Base-by-base conservation (phyloP, 139 green algal genomes). In the Chlamydomonas sphaeroides region DNA sequence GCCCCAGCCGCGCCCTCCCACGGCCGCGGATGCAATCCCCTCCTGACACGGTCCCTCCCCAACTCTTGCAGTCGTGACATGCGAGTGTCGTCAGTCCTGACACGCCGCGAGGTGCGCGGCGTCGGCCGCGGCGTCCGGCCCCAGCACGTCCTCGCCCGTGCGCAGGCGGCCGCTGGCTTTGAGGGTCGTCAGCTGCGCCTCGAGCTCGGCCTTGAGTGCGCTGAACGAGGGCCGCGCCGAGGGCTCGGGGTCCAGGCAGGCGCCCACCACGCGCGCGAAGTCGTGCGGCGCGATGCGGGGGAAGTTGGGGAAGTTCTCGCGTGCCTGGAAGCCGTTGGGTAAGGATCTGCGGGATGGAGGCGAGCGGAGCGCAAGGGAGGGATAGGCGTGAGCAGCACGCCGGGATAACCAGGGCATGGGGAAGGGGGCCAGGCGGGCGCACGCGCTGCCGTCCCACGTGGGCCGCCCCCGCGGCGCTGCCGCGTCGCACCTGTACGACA, bases 261-360 rank as follows among this genome's bases (percentile, higher is more conserved):
- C 6, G 15, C 48, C 65, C 28, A 75, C 65, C 35, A 84, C 5
- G 35, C 33, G 51, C 8, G 77, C 63, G 32, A 76, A 84, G 6
- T 84, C 77, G 33, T 76, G 35, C 35, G 77, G 59, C 17, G 77
- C 77, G 33, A 68, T 75, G 36, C 77, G 77, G 18, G 77, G 65
- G 51, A 84, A 84, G 49, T 75, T 33, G 18, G 77, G 77, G 49
- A 84, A 84, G 77, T 42, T 75, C 48, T 84, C 77, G 15, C 77
- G 77, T 35, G 77, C 65, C 11, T 35, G 25, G 51, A 84, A 84
- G 48, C 77, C 63, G 48, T 11, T 51, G 25, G 77, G 48, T 17
- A 75, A 30, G 17, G 61, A 73, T 10, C 75, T 41, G n/a, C 10
- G 25, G 17, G 56, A 62, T 10, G 45, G 45, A 53, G 45, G 14